phyloP scores from a whole-genome alignment of 805 yeast genomes.

The Yueomyces sinensis region DNA sequence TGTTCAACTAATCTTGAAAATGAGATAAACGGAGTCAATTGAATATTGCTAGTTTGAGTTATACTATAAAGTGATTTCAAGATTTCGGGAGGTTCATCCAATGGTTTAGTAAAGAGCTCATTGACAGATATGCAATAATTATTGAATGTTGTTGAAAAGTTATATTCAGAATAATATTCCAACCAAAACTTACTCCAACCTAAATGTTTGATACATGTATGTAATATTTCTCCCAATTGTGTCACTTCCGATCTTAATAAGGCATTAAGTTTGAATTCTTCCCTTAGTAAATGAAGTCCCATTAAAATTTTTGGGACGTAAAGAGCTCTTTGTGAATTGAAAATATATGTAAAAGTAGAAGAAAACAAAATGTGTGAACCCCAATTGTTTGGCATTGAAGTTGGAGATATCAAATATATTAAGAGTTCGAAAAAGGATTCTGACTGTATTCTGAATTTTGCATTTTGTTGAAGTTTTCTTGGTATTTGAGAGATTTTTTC shows the following conservation, averaged over 20 bases:
- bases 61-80: constrained; percentile 32
- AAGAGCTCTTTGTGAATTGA: not conserved
- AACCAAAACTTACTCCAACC: constrained; percentile 65
- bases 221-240: constrained; percentile 39
- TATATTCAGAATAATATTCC: constrained; percentile 30
- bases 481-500: no score
- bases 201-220: constrained; percentile 52
- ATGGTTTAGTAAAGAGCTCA: constrained; percentile 14
- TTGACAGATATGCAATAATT: not conserved
- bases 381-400: no score
- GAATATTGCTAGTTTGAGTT: constrained; percentile 15
- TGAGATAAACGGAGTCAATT: constrained; percentile 38
- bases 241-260: constrained; percentile 26
- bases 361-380: no score
- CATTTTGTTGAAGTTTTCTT: no score
- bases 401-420: no score
- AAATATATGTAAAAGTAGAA: no score
- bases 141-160: not conserved
- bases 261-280: constrained; percentile 54
- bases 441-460: no score
- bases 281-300: constrained; percentile 64
- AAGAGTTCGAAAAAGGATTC: no score
- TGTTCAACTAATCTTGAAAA: constrained; percentile 60
- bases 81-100: constrained; percentile 24
- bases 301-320: constrained; percentile 44